phyloP scores from a whole-genome alignment of 768 basidiomycete genomes.

The Lyophyllum atratum region DNA sequence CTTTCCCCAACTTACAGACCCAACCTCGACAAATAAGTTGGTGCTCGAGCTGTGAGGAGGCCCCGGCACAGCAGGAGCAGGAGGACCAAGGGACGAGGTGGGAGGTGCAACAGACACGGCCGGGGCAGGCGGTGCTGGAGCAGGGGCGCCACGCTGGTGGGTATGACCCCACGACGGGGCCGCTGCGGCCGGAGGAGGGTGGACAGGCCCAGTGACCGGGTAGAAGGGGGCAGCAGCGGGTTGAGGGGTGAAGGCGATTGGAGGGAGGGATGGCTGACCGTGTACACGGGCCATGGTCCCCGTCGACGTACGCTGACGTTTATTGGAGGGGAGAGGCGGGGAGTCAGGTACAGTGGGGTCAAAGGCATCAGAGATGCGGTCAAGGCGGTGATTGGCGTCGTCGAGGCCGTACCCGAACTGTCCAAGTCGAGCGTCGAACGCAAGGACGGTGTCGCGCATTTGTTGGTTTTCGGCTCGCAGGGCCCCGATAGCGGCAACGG shows the following conservation, averaged over 20 bases:
- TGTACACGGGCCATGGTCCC: neutral
- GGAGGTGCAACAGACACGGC: neutral
- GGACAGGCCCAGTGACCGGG: neutral
- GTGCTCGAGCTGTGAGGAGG: neutral
- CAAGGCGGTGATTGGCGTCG: neutral
- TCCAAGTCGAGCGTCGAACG: neutral
- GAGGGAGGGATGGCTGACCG: neutral
- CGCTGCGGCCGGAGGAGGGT: neutral
- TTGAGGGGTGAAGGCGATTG: too few relatives aligned
- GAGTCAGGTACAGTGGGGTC: neutral
- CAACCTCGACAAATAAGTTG: neutral
- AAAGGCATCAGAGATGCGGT: neutral
- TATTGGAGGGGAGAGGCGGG: neutral
- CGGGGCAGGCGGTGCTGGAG: neutral
- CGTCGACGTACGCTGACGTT: neutral
- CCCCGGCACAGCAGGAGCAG: neutral
- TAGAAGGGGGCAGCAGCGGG: too few relatives aligned
- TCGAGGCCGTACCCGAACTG: neutral
- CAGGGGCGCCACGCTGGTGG: too few relatives aligned
- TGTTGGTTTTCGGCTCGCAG: neutral
- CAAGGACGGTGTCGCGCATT: neutral
- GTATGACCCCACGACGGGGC: neutral
- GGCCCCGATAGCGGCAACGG: neutral
- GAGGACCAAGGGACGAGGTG: neutral
- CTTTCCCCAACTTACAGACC: neutral